These are phyloP conservation scores for Avena eriantha DNA, from an alignment of 176 grass and related monocot species.

Conservation along the genomic window DNA sequence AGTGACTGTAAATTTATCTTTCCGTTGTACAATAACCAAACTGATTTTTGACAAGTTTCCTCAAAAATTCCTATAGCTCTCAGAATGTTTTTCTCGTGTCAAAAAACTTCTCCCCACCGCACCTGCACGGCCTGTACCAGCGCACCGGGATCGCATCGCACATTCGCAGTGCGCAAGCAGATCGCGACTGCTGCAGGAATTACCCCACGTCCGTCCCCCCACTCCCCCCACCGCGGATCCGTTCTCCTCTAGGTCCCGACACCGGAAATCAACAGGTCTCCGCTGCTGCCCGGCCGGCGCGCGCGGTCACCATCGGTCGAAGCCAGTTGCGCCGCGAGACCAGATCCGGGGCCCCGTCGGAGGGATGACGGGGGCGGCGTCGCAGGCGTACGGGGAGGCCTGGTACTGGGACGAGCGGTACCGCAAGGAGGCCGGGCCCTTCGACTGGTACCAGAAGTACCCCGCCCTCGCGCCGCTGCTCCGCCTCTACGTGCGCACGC, in stretches of 20 bases:
- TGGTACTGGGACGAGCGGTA: constrained; percentile 95
- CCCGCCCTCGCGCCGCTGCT: constrained; percentile 77
- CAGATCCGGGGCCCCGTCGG: constrained; percentile 39
- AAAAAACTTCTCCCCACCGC: neutral
- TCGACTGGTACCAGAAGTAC: constrained; percentile 99
- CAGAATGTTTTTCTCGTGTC: neutral
- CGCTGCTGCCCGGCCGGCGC: constrained; percentile 18
- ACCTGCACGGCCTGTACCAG: neutral
- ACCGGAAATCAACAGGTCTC: neutral
- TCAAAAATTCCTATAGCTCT: too few relatives aligned
- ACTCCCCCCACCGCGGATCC: neutral
- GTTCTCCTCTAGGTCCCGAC: neutral
- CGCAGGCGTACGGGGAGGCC: constrained; percentile 90
- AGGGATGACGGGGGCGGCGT: constrained; percentile 51
- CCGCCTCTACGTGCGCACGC: constrained; percentile 56
- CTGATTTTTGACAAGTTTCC: too few relatives aligned
- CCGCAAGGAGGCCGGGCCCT: constrained; percentile 70
- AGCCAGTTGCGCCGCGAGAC: neutral
- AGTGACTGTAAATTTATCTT: too few relatives aligned
- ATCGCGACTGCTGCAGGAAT: constrained; percentile 10
- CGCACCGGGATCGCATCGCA: neutral
- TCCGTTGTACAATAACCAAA: too few relatives aligned
- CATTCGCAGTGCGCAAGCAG: neutral
- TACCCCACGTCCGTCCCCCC: neutral
- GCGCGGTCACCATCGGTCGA: neutral